Conservation (phyloP, 768 basidiomycete species). For the Leucosporidium scottii region DNA sequence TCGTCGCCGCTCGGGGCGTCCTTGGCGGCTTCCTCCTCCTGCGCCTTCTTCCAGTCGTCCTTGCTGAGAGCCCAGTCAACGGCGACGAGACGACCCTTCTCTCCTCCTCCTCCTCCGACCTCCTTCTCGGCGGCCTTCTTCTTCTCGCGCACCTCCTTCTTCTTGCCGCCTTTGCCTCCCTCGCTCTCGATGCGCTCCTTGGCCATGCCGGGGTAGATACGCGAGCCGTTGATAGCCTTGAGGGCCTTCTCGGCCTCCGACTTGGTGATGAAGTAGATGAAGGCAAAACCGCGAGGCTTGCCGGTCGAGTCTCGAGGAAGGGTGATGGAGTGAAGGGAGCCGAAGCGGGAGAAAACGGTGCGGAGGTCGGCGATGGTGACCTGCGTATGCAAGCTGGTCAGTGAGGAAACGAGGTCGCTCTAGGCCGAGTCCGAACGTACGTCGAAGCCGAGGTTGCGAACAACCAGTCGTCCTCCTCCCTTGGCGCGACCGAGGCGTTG, state of each 20-base stretch:
- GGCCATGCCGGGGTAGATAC: conserved; percentile 53
- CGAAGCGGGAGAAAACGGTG: conserved; percentile 75
- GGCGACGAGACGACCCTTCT: conserved; percentile 59
- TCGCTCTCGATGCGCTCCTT: conserved; percentile 35
- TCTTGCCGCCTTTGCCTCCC: conserved; percentile 38
- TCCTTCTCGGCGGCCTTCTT: conserved; percentile 47
- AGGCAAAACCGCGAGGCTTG: conserved; percentile 71
- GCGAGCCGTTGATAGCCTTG: conserved; percentile 68
- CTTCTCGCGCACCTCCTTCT: conserved; percentile 48
- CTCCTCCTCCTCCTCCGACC: conserved; percentile 49
- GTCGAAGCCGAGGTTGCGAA: conserved; percentile 76
- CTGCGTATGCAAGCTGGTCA: conserved; percentile 40
- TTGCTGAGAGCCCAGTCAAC: conserved; percentile 97
- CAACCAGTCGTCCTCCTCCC: conserved; percentile 60
- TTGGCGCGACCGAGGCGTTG: conserved; percentile 41
- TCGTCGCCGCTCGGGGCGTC: conserved; percentile 36
- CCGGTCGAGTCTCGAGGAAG: conserved; percentile 52
- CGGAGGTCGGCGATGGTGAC: conserved; percentile 77
- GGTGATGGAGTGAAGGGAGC: conserved; percentile 76
- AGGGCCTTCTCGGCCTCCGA: conserved; percentile 79
- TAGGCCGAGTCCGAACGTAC: conserved; percentile 37
- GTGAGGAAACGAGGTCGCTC: background rate
- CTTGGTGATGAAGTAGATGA: conserved; percentile 84
- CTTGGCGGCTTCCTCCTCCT: conserved; percentile 46
- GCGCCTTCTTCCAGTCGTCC: conserved; percentile 77